Evolutionary conservation across 176 grass and related monocot species (phyloP), one percentile per base, ranked within the genome.

Genomic region (Oropetium thomaeum): DNA sequence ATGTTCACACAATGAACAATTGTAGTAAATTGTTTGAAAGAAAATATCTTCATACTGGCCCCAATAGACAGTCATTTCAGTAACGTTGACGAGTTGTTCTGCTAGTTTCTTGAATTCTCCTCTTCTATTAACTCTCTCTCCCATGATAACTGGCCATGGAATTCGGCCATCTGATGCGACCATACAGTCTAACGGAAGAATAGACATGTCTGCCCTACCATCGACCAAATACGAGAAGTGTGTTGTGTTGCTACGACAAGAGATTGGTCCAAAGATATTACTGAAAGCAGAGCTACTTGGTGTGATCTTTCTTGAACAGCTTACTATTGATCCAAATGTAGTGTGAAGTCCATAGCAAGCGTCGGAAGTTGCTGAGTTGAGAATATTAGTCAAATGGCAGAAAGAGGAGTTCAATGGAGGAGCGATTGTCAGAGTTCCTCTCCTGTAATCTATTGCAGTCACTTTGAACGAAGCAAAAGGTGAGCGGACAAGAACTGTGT

Each of bases 131-230:
- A n/a, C n/a, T n/a, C n/a, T n/a, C n/a, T n/a, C n/a, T n/a, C n/a
- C n/a, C 22, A 15, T 38, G 61, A 14, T 7, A 25, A 0, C 4
- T 26, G 10, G 9, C 0, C 40, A 17, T 67, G 25, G 19, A 41
- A 78, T 41, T 2, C 58, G 22, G 47, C 19, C 78, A 27, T 43
- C 45, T 40, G 74, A 67, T 28, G 31, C 33, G 22, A 71, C 63
- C 62, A 51, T 62, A 71, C 85, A 92, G 30, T 37, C 73, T 7
- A 67, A 71, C 0, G 86, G 85, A 54, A 92, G 81, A 22, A 41
- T 0, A 28, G 32, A 58, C 69, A 85, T 75, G 23, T 29, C 1
- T 22, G 17, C 48, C 1, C 3, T 0, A 26, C 15, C 10, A 34
- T 19, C 0, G 7, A 72, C 82, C 26, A 45, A 60, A 49, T 88